A percentile compares a stretch with the other conserved stretches of the same genome.
phyloP scores from a whole-genome alignment of 2,329 filamentous ascomycete species.

The Hirsutella minnesotensis region DNA sequence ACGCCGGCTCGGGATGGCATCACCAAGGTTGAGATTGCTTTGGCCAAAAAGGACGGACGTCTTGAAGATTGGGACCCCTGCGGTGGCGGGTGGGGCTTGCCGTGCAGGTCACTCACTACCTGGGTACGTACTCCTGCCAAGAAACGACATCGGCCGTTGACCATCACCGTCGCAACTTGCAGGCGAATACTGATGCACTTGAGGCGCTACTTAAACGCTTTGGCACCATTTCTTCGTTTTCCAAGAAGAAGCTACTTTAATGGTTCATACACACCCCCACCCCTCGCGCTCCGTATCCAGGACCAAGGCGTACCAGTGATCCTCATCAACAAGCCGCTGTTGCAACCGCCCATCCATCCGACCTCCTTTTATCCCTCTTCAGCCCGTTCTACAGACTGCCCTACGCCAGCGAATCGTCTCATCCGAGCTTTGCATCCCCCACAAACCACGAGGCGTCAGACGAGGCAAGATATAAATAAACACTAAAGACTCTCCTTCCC shows the following conservation, averaged over 20 bases:
- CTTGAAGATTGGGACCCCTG: no score
- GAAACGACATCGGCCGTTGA: no score
- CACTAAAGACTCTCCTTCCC: conserved; percentile 9
- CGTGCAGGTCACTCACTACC: not conserved
- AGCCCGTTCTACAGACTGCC: not conserved
- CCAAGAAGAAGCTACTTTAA: conserved; percentile 3
- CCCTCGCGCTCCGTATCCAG: not conserved
- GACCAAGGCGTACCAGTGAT: not conserved
- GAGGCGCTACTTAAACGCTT: not conserved
- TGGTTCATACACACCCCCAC: conserved; percentile 3
- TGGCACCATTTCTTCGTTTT: conserved; percentile 5
- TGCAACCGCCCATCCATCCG: not conserved
- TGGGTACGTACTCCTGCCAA: not conserved
- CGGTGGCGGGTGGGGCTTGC: not conserved
- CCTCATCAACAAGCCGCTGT: not conserved
- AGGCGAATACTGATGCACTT: no score
- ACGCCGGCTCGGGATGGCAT: no score
- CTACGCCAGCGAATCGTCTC: not conserved
- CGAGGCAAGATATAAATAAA: conserved; percentile 10
- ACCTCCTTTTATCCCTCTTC: not conserved
- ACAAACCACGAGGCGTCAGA: not conserved
- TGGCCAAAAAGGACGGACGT: no score
- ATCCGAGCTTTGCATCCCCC: not conserved
- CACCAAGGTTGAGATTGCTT: no score
- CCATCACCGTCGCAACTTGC: no score